Evolutionary conservation across 345 rosid genomes (phyloP).

Genomic region (Linum lewisii): DNA sequence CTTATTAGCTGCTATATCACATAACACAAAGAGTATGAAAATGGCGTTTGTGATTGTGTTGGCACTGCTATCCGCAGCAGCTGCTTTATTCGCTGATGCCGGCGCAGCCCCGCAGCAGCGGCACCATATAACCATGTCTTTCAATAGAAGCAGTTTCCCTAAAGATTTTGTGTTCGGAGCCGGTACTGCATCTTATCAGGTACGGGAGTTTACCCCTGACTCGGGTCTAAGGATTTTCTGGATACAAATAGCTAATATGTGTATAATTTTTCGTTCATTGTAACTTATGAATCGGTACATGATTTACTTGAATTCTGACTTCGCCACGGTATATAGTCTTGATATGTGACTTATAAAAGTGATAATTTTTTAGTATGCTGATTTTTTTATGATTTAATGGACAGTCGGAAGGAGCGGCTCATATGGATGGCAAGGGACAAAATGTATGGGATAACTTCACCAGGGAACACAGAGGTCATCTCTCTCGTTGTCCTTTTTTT

Average conservation of each 20-base stretch:
- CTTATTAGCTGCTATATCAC: too few species aligned
- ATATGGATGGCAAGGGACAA: not conserved
- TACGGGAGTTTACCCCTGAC: too few species aligned
- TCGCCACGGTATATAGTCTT: too few species aligned
- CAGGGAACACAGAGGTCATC: not conserved
- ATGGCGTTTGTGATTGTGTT: constrained; percentile 9
- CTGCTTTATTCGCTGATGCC: not conserved
- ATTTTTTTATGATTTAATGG: too few species aligned
- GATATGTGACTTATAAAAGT: too few species aligned
- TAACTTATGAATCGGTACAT: too few species aligned
- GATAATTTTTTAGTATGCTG: too few species aligned
- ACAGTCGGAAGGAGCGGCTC: not conserved
- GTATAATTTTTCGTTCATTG: too few species aligned
- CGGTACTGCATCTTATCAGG: not conserved
- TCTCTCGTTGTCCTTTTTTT: not conserved
- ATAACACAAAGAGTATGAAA: too few species aligned
- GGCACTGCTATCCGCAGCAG: constrained; percentile 7
- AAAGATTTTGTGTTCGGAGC: not conserved
- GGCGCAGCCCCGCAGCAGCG: not conserved
- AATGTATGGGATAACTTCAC: not conserved
- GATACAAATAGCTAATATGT: too few species aligned
- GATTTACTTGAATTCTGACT: too few species aligned
- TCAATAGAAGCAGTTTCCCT: not conserved
- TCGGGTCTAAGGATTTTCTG: too few species aligned
- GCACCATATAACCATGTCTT: not conserved